Percentiles rank a stretch among this genome's conserved stretches.
Conservation (phyloP, 768 basidiomycete genomes). For the Pisolithus microcarpus region DNA sequence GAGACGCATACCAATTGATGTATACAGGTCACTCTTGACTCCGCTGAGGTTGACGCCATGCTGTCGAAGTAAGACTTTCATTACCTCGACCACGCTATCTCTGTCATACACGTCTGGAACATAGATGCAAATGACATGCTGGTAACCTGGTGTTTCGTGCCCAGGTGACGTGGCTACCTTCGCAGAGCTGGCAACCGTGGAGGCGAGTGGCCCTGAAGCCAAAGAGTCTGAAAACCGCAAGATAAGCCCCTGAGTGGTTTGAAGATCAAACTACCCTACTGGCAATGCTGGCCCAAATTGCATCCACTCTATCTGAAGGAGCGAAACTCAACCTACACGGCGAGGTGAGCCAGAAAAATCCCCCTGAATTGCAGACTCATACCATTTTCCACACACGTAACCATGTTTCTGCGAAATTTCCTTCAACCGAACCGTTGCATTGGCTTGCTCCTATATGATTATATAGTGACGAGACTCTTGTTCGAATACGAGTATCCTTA, state of each 20-base stretch:
- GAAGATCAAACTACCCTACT: slow-evolving; percentile 32
- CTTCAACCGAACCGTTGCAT: slow-evolving; percentile 51
- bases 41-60: slow-evolving; percentile 61
- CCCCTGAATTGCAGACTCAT: background rate
- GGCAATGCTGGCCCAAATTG: slow-evolving; percentile 55
- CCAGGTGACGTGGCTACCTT: slow-evolving; percentile 63
- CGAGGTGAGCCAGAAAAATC: background rate
- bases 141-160: slow-evolving; percentile 39
- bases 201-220: slow-evolving; percentile 52
- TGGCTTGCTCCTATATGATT: slow-evolving; percentile 46
- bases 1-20: slow-evolving; percentile 40
- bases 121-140: slow-evolving; percentile 67
- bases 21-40: slow-evolving; percentile 69
- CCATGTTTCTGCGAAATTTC: slow-evolving; percentile 50
- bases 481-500: slow-evolving; percentile 17
- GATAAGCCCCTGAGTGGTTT: background rate
- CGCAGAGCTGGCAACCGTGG: slow-evolving; percentile 46
- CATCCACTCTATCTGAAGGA: slow-evolving; percentile 52
- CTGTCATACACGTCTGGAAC: slow-evolving; percentile 68
- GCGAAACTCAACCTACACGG: slow-evolving; percentile 60
- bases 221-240: slow-evolving; percentile 44
- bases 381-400: slow-evolving; percentile 67
- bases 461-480: background rate
- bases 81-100: slow-evolving; percentile 51
- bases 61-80: slow-evolving; percentile 57